Evolutionary conservation across 179 eudicot genomes (phyloP), one percentile per base, ranked within the genome.

Genomic region (Silene noctiflora): DNA sequence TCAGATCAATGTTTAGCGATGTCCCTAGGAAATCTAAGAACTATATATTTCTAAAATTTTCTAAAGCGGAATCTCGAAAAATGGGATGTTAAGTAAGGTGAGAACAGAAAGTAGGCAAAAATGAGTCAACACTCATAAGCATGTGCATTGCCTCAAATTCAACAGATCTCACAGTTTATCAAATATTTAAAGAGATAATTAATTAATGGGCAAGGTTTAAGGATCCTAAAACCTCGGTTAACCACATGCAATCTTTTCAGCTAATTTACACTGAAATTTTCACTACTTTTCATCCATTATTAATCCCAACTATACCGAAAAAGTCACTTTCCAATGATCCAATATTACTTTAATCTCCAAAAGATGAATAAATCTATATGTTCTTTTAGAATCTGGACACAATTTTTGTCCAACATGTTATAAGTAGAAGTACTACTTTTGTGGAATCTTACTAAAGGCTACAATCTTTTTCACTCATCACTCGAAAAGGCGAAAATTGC

Each of bases 191-290:
- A 17, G 19, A 70, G 77, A 60, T 42, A 42, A 77, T 63, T 82
- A 78, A 73, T 69, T 55, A 61, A 58, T 51, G 58, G 19, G n/a
- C 63, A 71, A 78, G 76, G 75, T 61, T 67, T 69, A 78, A 81
- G 78, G 77, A 64, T 62, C 86, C 88, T 81, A 76, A 79, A 86
- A 60, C 59, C 80, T 16, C 76, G 86, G 81, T 80, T 39, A 82
- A 67, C 69, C 82, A 84, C 81, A 73, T 79, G 82, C 64, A 79
- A 77, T 77, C 68, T 78, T 75, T 78, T 75, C 39, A 67, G 14
- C 69, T 48, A 6, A 17, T 39, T 56, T 70, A 61, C 61, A 31
- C 69, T 63, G 42, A 35, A 35, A 1, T 35, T 35, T 35, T 39
- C 46, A 39, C 11, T 39, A 8, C 4, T 39, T 39, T 7, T 39